Evolutionary conservation across 2,329 filamentous ascomycete genomes (phyloP).

Genomic region (Sphaerulina musiva): DNA sequence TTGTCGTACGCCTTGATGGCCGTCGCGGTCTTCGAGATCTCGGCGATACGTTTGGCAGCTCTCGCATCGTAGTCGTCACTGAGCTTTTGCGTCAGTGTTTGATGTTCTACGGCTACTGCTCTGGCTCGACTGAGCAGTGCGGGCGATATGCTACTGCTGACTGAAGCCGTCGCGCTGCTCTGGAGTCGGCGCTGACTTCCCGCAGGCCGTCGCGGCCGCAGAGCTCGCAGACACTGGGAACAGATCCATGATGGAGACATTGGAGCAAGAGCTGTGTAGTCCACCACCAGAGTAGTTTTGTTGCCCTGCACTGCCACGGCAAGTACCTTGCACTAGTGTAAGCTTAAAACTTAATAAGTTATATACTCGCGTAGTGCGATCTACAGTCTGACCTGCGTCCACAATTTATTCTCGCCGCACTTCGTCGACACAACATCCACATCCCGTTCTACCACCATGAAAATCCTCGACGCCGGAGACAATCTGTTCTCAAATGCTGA

Average conservation of each 20-base stretch:
- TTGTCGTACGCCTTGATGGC: constrained; percentile 53
- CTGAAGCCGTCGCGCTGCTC: not conserved
- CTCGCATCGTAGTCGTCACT: constrained; percentile 50
- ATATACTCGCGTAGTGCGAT: too few relatives aligned
- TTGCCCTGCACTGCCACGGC: too few relatives aligned
- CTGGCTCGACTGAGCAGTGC: constrained; percentile 52
- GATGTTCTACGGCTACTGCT: constrained; percentile 50
- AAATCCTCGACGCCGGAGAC: constrained; percentile 35
- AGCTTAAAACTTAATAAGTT: too few relatives aligned
- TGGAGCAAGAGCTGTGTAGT: not conserved
- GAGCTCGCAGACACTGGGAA: not conserved
- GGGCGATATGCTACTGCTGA: constrained; percentile 42
- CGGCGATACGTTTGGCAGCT: constrained; percentile 52
- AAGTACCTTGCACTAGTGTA: too few relatives aligned
- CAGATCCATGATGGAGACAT: constrained; percentile 8
- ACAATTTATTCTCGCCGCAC: not conserved
- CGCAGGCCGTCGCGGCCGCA: not conserved
- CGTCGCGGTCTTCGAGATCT: constrained; percentile 47
- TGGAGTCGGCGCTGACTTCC: not conserved
- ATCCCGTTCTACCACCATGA: constrained; percentile 17
- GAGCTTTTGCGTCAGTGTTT: constrained; percentile 47
- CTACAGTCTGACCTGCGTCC: too few relatives aligned
- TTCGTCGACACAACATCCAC: not conserved
- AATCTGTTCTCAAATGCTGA: constrained; percentile 33
- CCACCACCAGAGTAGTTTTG: not conserved